Evolutionary conservation across 2,329 filamentous ascomycete genomes (phyloP).

Genomic region (Botrytis fragariae): DNA sequence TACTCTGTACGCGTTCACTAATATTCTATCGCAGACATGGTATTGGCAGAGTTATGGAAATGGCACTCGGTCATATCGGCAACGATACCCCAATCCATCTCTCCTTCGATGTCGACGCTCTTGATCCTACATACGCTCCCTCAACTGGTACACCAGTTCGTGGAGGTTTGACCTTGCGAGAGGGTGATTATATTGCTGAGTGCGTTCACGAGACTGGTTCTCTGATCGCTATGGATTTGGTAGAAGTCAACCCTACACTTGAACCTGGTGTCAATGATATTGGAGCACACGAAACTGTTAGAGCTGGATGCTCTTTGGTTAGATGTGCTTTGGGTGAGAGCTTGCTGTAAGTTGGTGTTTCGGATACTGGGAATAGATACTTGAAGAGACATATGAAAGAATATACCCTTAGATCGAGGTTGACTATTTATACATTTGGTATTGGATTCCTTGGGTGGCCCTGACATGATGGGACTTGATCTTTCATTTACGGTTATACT

Average conservation of each 20-base stretch:
- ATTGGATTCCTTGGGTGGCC: background rate
- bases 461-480: background rate
- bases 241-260: slow-evolving; percentile 76
- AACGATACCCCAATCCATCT: slow-evolving; percentile 94
- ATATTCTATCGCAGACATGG: slow-evolving; percentile 60
- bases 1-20: background rate
- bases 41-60: slow-evolving; percentile 94
- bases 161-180: slow-evolving; percentile 86
- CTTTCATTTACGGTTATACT: background rate
- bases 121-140: slow-evolving; percentile 94
- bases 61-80: slow-evolving; percentile 96
- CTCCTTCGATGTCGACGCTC: slow-evolving; percentile 93
- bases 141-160: slow-evolving; percentile 94
- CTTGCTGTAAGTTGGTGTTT: slow-evolving; percentile 56
- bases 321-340: slow-evolving; percentile 91
- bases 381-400: background rate
- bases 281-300: slow-evolving; percentile 80
- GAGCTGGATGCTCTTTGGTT: slow-evolving; percentile 87
- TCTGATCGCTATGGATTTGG: slow-evolving; percentile 75
- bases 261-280: slow-evolving; percentile 53
- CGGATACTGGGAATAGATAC: background rate
- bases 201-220: slow-evolving; percentile 77
- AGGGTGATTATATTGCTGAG: slow-evolving; percentile 97
- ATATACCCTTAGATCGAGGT: slow-evolving; percentile 6
- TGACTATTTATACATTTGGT: background rate